A percentile compares a stretch with the other conserved stretches of the same genome.
Conservation (phyloP, 2,329 filamentous ascomycete species). For the Aspergillus costaricaensis region DNA sequence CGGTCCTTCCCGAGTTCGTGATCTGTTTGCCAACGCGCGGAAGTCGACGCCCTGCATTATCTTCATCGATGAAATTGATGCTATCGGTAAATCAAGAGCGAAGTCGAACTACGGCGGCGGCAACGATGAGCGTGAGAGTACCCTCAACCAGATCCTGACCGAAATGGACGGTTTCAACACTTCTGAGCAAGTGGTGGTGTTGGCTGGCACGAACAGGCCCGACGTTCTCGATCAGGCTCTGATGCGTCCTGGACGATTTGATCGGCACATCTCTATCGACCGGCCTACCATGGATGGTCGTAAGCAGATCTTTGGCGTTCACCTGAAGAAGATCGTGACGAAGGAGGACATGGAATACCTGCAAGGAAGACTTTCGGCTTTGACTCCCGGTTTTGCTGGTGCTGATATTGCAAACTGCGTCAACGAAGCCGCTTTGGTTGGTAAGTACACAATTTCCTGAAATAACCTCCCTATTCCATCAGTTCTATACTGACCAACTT, state of each 20-base stretch:
- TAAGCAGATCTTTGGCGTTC: conserved; percentile 93
- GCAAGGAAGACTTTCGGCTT: conserved; percentile 81
- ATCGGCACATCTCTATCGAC: conserved; percentile 94
- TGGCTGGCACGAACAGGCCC: conserved; percentile 93
- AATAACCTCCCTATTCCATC: background rate
- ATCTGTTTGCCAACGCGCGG: conserved; percentile 89
- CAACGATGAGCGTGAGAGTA: conserved; percentile 95
- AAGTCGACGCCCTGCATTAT: conserved; percentile 98
- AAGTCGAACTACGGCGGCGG: conserved; percentile 84
- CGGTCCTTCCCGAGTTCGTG: conserved; percentile 89
- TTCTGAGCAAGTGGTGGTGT: conserved; percentile 89
- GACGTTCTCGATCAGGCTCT: conserved; percentile 94
- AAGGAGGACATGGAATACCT: conserved; percentile 85
- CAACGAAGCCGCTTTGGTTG: conserved; percentile 94
- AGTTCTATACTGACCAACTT: conserved; percentile 42
- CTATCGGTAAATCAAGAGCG: conserved; percentile 85
- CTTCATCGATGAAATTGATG: conserved; percentile 99
- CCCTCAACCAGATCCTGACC: conserved; percentile 95
- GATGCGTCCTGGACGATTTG: conserved; percentile 95
- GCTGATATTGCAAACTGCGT: conserved; percentile 98
- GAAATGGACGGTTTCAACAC: conserved; percentile 99
- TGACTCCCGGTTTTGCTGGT: conserved; percentile 95
- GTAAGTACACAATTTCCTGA: conserved; percentile 54
- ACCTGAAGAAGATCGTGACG: conserved; percentile 92
- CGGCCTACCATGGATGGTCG: conserved; percentile 94